These are phyloP conservation scores for Neolentinus lepideus DNA, from an alignment of 1,284 basidiomycete species.

Conservation along the genomic window DNA sequence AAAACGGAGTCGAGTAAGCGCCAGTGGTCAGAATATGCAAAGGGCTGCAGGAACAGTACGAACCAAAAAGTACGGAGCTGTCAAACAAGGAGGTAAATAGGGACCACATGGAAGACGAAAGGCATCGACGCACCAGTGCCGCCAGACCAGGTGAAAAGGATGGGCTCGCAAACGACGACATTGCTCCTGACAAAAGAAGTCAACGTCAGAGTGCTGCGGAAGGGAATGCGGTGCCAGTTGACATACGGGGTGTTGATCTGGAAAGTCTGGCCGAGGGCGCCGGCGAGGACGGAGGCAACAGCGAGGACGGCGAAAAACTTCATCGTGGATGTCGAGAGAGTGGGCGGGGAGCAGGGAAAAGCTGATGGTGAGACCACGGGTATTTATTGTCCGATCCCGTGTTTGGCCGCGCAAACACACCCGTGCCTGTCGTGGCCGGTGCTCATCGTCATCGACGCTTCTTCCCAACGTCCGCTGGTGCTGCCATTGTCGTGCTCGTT, in stretches of 20 bases:
- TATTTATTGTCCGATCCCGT: background rate
- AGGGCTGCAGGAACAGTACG: background rate
- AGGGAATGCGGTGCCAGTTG: background rate
- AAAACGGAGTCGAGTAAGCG: slow-evolving; percentile 6
- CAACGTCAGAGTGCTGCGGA: slow-evolving; percentile 3
- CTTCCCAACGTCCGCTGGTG: background rate
- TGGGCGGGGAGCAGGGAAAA: slow-evolving; percentile 14
- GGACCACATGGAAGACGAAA: background rate
- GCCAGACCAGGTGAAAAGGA: slow-evolving; percentile 38
- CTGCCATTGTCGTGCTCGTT: background rate
- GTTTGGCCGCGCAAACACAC: background rate
- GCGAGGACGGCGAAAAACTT: slow-evolving; percentile 35
- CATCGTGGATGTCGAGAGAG: slow-evolving; percentile 26
- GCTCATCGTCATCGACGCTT: background rate
- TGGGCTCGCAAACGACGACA: slow-evolving; percentile 44
- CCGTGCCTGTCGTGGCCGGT: background rate
- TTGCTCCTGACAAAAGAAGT: slow-evolving; percentile 24
- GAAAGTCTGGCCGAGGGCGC: slow-evolving; percentile 36
- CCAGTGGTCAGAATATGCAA: background rate
- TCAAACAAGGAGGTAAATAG: background rate
- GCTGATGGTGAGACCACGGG: slow-evolving; percentile 6
- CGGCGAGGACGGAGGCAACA: slow-evolving; percentile 29
- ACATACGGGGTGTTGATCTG: slow-evolving; percentile 59
- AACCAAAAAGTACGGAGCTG: slow-evolving; percentile 13
- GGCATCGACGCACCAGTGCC: slow-evolving; percentile 37